Percentiles rank a stretch among this genome's conserved stretches.
Conservation (phyloP, 768 basidiomycete species). For the Hypholoma sublateritium region DNA sequence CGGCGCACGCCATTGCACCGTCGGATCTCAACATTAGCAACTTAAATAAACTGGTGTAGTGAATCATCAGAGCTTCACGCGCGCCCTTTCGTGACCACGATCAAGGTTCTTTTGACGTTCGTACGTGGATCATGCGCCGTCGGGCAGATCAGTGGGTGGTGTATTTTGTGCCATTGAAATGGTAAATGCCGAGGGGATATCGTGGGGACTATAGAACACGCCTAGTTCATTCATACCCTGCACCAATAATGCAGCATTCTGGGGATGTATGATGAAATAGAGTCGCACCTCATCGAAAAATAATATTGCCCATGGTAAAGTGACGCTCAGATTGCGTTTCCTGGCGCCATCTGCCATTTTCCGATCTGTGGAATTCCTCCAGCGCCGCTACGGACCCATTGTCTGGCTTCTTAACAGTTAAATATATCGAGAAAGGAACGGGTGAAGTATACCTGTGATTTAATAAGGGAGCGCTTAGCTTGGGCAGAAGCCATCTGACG, state of each 20-base stretch:
- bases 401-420: neutral
- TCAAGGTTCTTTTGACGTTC: no score
- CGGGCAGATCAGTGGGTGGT: no score
- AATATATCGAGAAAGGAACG: neutral
- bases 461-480: neutral
- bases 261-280: neutral
- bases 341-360: constrained; percentile 6
- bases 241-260: neutral
- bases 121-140: no score
- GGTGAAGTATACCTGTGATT: neutral
- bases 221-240: neutral
- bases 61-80: no score
- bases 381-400: neutral
- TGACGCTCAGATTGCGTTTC: constrained; percentile 8
- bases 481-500: neutral
- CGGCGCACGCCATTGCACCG: no score
- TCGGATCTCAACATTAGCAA: no score
- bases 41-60: no score
- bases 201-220: no score
- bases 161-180: no score
- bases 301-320: neutral
- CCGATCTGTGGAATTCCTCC: neutral
- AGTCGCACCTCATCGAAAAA: neutral
- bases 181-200: no score
- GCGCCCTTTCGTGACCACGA: no score